Evolutionary conservation across 768 basidiomycete species (phyloP).

Genomic region (Suillus luteus): DNA sequence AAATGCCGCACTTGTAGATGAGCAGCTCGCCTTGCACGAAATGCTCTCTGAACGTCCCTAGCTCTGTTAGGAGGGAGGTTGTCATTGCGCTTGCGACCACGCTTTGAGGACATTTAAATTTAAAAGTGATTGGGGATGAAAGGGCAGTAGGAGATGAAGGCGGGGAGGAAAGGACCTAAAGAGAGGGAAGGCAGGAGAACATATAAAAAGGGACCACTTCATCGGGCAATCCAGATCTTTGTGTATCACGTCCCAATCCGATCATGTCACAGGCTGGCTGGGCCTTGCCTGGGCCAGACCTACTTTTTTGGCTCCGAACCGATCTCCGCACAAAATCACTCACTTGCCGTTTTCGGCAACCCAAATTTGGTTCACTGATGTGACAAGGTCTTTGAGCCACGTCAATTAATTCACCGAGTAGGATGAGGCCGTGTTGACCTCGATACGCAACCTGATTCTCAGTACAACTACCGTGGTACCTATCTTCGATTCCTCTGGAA

Average conservation of each 20-base stretch:
- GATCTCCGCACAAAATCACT: constrained; percentile 34
- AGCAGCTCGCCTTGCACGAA: constrained; percentile 85
- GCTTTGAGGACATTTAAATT: constrained; percentile 74
- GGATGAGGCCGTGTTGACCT: neutral
- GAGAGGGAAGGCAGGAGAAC: constrained; percentile 39
- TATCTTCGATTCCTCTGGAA: constrained; percentile 1
- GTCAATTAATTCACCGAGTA: constrained; percentile 5
- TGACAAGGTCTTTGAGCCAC: constrained; percentile 1
- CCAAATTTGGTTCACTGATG: neutral
- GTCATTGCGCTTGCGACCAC: constrained; percentile 78
- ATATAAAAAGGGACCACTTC: constrained; percentile 39
- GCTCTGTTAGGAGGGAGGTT: constrained; percentile 69
- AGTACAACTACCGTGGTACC: neutral
- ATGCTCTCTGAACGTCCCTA: constrained; percentile 86
- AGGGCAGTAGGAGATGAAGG: constrained; percentile 29
- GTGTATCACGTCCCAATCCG: constrained; percentile 38
- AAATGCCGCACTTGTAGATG: constrained; percentile 68
- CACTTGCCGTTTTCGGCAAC: constrained; percentile 19
- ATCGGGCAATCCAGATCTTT: constrained; percentile 37
- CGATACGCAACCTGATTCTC: neutral
- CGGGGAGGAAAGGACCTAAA: constrained; percentile 33
- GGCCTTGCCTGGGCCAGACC: constrained; percentile 35
- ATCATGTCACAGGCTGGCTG: constrained; percentile 33
- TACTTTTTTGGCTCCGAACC: constrained; percentile 21
- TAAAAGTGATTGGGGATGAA: constrained; percentile 14